Percentiles rank a stretch among this genome's conserved stretches.
Evolutionary conservation across 345 rosid genomes (phyloP).

Genomic region (Litchi chinensis): DNA sequence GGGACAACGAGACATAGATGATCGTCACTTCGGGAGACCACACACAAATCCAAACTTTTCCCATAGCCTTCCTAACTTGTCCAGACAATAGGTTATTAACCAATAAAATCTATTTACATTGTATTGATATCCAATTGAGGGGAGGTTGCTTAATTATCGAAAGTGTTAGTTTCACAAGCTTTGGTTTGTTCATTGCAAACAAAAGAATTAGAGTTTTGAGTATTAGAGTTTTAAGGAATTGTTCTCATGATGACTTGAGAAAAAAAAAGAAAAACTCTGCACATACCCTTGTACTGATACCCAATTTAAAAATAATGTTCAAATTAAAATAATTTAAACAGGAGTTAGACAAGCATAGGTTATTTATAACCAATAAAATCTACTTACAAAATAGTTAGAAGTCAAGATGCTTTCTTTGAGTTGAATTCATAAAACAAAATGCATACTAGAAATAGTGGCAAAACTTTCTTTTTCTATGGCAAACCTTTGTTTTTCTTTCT

Average conservation of each 20-base stretch:
- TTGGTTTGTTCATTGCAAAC: constrained; percentile 42
- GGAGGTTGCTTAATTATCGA: constrained; percentile 30
- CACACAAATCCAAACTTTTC: constrained; percentile 45
- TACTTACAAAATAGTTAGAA: background rate
- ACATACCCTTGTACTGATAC: background rate
- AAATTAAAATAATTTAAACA: background rate
- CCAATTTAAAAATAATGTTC: background rate
- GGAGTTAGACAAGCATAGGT: background rate
- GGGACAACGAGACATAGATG: constrained; percentile 58
- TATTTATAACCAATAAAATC: background rate
- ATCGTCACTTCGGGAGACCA: constrained; percentile 53
- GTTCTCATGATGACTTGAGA: background rate
- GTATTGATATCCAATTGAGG: constrained; percentile 42
- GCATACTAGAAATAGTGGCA: constrained; percentile 1
- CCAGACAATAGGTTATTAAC: constrained; percentile 20
- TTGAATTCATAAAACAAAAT: background rate
- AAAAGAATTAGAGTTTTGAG: constrained; percentile 18
- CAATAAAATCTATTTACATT: too few species aligned
- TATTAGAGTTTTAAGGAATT: too few species aligned
- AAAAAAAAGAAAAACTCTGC: too few species aligned
- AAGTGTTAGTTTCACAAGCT: constrained; percentile 72
- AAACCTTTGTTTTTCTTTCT: background rate
- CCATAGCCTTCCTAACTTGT: constrained; percentile 55
- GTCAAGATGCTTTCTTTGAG: too few species aligned
- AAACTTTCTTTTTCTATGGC: constrained; percentile 58